Evolutionary conservation across 106 monocot genomes (phyloP), one percentile per base, ranked within the genome.

Genomic region (Acorus calamus): DNA sequence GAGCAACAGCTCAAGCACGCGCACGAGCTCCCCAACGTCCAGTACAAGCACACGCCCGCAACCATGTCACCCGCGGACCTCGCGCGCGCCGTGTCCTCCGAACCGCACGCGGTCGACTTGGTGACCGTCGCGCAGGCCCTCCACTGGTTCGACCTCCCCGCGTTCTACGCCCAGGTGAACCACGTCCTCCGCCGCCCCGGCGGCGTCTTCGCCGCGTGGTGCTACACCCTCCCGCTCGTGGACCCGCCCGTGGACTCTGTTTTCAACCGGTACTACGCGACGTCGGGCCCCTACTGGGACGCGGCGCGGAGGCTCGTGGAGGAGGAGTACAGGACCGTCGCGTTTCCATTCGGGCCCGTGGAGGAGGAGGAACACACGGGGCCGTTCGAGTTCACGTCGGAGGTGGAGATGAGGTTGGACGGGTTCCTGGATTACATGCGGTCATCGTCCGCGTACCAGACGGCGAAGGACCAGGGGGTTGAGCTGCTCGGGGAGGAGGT

Each of bases 41-140:
- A 58, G 3, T 78, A 73, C 62, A 1, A 68, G 49, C 78, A 72
- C 68, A 78, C 73, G 6, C 78, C 78, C 28, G 28, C 28, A 28
- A 28, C 28, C 1, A 13, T 63, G 44, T 51, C 61, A 49, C 56
- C 46, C 49, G 8, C 47, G 2, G 67, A 73, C 11, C 57, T 68
- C 6, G 78, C 68, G 4, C 50, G 68, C 4, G 49, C 77, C 41
- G 8, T 66, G 8, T 44, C 62, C 4, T 60, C 61, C 2, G 70
- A 52, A 2, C 61, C 51, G 7, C 45, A 44, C 52, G 43, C 70
- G 9, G 52, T 70, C 9, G 70, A 70, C 53, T 49, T 72, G 41
- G 63, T 64, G 42, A 64, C 56, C 6, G 64, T 56, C 42, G 64
- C 72, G 3, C 5, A 41, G 14, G 64, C 64, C 49, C 11, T 64